Percentiles rank a stretch among this genome's conserved stretches.
These are phyloP conservation scores for Trypanosoma melophagium DNA, from an alignment of 208 protist genomes.

Conservation along the genomic window DNA sequence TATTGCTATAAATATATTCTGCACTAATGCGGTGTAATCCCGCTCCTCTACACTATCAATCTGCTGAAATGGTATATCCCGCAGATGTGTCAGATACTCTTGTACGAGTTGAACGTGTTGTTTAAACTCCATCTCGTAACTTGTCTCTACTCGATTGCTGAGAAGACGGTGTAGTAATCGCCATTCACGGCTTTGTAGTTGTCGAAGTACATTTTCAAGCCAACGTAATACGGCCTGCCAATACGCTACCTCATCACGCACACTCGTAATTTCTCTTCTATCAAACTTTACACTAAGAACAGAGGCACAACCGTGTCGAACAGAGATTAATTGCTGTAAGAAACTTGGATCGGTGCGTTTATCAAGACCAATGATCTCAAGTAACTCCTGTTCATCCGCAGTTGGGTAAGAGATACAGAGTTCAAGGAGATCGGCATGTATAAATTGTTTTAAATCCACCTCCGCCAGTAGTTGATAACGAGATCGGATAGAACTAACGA, in stretches of 20 bases:
- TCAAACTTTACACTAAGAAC: slow-evolving; percentile 41
- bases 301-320: slow-evolving; percentile 58
- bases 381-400: slow-evolving; percentile 64
- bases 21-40: slow-evolving; percentile 24
- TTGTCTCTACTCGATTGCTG: slow-evolving; percentile 65
- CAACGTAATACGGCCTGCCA: slow-evolving; percentile 69
- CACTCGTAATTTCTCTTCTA: slow-evolving; percentile 12
- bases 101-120: slow-evolving; percentile 51
- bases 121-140: slow-evolving; percentile 70
- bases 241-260: slow-evolving; percentile 65
- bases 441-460: slow-evolving; percentile 68
- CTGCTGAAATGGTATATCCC: slow-evolving; percentile 58
- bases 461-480: slow-evolving; percentile 53
- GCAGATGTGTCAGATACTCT: slow-evolving; percentile 67
- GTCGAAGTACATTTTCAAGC: slow-evolving; percentile 67
- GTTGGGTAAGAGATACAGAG: slow-evolving; percentile 66
- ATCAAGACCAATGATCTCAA: slow-evolving; percentile 61
- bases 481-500: slow-evolving; percentile 67
- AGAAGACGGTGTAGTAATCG: slow-evolving; percentile 71
- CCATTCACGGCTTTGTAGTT: slow-evolving; percentile 85
- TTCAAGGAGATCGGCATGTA: slow-evolving; percentile 65
- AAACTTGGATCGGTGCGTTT: slow-evolving; percentile 57
- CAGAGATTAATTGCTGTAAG: slow-evolving; percentile 57
- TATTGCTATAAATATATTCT: slow-evolving; percentile 45
- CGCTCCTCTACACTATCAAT: slow-evolving; percentile 29